Percentiles rank a stretch among this genome's conserved stretches.
Conservation (phyloP, 345 rosid genomes). For the Heritiera littoralis region DNA sequence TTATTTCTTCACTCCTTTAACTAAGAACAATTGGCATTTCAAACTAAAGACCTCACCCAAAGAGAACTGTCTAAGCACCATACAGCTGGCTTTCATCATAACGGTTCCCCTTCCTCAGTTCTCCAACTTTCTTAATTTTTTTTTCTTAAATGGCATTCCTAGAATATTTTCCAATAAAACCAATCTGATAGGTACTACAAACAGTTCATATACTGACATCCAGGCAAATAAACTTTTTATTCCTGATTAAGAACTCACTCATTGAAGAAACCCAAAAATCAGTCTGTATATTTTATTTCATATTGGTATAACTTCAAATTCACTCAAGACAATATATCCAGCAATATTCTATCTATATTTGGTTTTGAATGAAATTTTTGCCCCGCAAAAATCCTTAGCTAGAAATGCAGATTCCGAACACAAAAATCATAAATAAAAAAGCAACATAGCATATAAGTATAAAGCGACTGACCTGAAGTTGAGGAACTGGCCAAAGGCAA, state of each 20-base stretch:
- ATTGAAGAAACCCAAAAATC: background rate
- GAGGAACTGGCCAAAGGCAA: slow-evolving; percentile 86
- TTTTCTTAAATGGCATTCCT: background rate
- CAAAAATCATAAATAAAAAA: background rate
- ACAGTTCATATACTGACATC: background rate
- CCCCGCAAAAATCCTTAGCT: background rate
- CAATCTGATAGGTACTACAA: background rate
- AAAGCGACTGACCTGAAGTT: slow-evolving; percentile 63
- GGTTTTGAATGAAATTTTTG: background rate
- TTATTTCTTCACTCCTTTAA: background rate
- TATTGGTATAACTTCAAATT: background rate
- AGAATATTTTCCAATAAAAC: background rate
- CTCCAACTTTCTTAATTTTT: background rate
- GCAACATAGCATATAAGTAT: background rate
- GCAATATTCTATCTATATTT: background rate
- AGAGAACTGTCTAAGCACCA: background rate
- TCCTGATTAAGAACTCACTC: background rate
- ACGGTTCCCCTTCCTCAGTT: background rate
- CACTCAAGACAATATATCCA: background rate
- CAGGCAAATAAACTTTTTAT: background rate
- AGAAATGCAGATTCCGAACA: background rate
- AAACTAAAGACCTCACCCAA: background rate
- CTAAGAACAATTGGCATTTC: slow-evolving; percentile 7
- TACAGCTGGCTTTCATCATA: background rate
- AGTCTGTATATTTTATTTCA: background rate